Base-by-base conservation (phyloP, 495 filamentous ascomycete genomes). In the Xylaria nigripes region DNA sequence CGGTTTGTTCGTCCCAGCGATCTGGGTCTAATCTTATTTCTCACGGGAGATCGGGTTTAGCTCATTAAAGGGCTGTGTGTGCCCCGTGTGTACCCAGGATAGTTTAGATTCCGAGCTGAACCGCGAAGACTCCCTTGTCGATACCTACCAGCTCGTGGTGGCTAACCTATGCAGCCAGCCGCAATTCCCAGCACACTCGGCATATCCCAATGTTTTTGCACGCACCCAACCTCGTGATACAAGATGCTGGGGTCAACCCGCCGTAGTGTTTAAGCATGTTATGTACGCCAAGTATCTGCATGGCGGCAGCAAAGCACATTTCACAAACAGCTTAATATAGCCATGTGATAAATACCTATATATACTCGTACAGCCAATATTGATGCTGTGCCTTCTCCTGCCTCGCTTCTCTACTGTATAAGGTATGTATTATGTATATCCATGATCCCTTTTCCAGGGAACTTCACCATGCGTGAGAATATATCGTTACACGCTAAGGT, bases 21-120 rank as follows among this genome's bases (percentile, higher is more conserved):
- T 54, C 51, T 40, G 51, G 51, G 45, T 25, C 51, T 46, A 27
- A 45, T 48, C 21, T 54, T 45, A 48, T 48, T 54, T 54, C 36
- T 12, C 45, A 40, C 42, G 36, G 50, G 51, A 42, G 51, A 48
- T 54, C 51, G 51, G 43, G 29, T 47, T 10, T 34, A 46, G 5
- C 2, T 16, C 15, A n/a, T 40, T 2, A 40, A n/a, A 18, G 36
- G n/a, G 18, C 36, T 18, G 36, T n/a, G 1, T 18, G 36, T 18
- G 36, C 36, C 3, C 36, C 15, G 15, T 18, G 36, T 4, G n/a
- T 18, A 40, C 36, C 36, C 15, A 40, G 16, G 15, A 18, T 19
- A 16, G 36, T 40, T n/a, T 40, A 40, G 36, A 7, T 40, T 46
- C 51, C 34, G 24, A 54, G 51, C 51, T 54, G 45, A 54, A 34